A percentile compares a stretch with the other conserved stretches of the same genome.
These are phyloP conservation scores for Moesziomyces antarcticus DNA, from an alignment of 1,284 basidiomycete genomes.

Conservation along the genomic window DNA sequence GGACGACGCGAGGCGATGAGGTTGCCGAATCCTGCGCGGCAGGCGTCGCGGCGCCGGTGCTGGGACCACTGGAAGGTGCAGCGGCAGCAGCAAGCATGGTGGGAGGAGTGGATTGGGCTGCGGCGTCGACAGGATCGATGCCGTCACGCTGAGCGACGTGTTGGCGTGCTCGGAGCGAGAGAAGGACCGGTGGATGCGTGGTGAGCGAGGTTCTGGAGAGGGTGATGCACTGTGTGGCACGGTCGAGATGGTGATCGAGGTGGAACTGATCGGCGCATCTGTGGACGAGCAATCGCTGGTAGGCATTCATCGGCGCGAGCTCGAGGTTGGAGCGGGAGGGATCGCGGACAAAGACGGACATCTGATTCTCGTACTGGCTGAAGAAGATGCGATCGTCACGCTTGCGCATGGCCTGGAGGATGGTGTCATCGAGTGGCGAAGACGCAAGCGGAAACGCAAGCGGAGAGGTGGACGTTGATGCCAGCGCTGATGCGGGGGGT, in stretches of 20 bases:
- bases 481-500: neutral
- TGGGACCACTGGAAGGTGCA: neutral
- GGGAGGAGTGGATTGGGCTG: constrained; percentile 4
- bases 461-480: neutral
- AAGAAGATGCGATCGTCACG: constrained; percentile 55
- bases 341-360: constrained; percentile 40
- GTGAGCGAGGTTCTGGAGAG: constrained; percentile 36
- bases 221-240: constrained; percentile 47
- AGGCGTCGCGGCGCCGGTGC: constrained; percentile 1
- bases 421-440: constrained; percentile 36
- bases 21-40: constrained; percentile 15
- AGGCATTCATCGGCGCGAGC: constrained; percentile 58
- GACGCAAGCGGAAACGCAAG: no score
- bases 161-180: constrained; percentile 32
- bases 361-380: constrained; percentile 52
- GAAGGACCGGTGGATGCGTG: constrained; percentile 20
- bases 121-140: constrained; percentile 13
- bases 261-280: constrained; percentile 53
- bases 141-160: constrained; percentile 15
- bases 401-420: constrained; percentile 51
- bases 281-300: constrained; percentile 54
- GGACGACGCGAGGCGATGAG: constrained; percentile 7
- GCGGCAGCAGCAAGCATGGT: neutral
- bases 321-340: constrained; percentile 20
- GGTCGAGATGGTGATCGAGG: constrained; percentile 44